Percentiles rank a stretch among this genome's conserved stretches.
Conservation (phyloP, 2,329 filamentous ascomycete genomes). For the Pseudogymnoascus verrucosus region DNA sequence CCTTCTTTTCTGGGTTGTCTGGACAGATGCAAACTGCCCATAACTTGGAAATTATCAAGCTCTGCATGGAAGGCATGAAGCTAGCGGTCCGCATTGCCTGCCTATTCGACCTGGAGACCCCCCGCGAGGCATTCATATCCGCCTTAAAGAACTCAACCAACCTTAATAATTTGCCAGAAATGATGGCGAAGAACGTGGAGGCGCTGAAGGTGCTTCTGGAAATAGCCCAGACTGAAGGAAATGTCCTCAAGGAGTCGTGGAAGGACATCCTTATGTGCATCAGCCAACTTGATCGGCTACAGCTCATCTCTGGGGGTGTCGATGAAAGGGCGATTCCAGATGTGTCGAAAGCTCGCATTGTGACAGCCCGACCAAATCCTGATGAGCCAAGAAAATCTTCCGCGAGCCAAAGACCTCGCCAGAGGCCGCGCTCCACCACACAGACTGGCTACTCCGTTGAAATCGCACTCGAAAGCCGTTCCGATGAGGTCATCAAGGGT, state of each 20-base stretch:
- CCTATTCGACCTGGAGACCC: conserved; percentile 86
- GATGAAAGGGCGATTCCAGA: conserved; percentile 90
- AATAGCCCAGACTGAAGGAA: conserved; percentile 86
- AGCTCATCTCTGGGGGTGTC: conserved; percentile 88
- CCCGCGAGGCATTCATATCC: conserved; percentile 88
- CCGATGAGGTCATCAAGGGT: conserved; percentile 83
- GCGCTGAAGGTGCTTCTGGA: conserved; percentile 87
- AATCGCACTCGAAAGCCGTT: conserved; percentile 85
- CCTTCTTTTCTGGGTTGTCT: conserved; percentile 88
- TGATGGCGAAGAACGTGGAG: conserved; percentile 93
- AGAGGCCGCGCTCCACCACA: conserved; percentile 44
- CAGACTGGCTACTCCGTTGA: conserved; percentile 55
- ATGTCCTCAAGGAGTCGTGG: conserved; percentile 84
- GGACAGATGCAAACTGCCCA: conserved; percentile 89
- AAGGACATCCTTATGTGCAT: conserved; percentile 92
- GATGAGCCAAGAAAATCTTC: conserved; percentile 58
- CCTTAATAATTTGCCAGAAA: conserved; percentile 89
- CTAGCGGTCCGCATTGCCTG: conserved; percentile 89
- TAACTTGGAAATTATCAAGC: conserved; percentile 81
- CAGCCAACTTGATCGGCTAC: conserved; percentile 89
- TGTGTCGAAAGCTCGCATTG: conserved; percentile 73
- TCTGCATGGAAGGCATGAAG: conserved; percentile 94
- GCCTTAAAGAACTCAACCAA: conserved; percentile 91
- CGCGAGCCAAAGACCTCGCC: conserved; percentile 42
- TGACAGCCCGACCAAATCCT: conserved; percentile 47